Evolutionary conservation across 2,329 filamentous ascomycete species (phyloP).

Genomic region (Coniochaeta sp.): DNA sequence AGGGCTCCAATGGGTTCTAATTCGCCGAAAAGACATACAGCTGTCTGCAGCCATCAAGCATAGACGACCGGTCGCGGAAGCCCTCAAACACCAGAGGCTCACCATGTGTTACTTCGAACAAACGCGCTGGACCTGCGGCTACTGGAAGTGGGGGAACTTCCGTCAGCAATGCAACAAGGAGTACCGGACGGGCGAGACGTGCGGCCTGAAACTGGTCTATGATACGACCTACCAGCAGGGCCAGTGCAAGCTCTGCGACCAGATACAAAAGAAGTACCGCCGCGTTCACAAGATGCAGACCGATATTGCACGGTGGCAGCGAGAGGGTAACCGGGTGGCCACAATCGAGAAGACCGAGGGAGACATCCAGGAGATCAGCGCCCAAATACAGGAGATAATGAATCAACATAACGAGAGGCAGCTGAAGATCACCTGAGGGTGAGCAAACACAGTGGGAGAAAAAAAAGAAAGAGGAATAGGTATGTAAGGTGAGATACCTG

Average conservation of each 20-base stretch:
- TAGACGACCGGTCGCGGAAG: background rate
- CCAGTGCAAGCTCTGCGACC: constrained; percentile 79
- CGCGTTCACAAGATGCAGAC: constrained; percentile 66
- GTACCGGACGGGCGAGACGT: constrained; percentile 93
- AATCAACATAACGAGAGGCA: constrained; percentile 27
- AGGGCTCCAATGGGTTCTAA: background rate
- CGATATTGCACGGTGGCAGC: constrained; percentile 70
- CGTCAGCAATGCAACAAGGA: constrained; percentile 89
- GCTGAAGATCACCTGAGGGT: constrained; percentile 29
- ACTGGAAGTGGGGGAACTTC: constrained; percentile 94
- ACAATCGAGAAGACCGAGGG: constrained; percentile 64
- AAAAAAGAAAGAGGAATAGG: background rate
- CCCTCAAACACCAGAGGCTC: background rate
- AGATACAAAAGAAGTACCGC: constrained; percentile 78
- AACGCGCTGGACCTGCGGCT: constrained; percentile 75
- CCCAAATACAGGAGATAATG: constrained; percentile 47
- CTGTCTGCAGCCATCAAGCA: background rate
- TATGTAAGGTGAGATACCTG: background rate
- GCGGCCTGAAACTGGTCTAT: constrained; percentile 86
- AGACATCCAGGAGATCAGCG: constrained; percentile 60
- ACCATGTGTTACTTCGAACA: constrained; percentile 96
- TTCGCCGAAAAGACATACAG: background rate
- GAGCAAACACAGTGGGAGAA: background rate
- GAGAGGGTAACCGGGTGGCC: constrained; percentile 65
- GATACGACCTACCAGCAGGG: constrained; percentile 55